Evolutionary conservation across 2,329 filamentous ascomycete species (phyloP).

Genomic region (Aspergillus texensis): DNA sequence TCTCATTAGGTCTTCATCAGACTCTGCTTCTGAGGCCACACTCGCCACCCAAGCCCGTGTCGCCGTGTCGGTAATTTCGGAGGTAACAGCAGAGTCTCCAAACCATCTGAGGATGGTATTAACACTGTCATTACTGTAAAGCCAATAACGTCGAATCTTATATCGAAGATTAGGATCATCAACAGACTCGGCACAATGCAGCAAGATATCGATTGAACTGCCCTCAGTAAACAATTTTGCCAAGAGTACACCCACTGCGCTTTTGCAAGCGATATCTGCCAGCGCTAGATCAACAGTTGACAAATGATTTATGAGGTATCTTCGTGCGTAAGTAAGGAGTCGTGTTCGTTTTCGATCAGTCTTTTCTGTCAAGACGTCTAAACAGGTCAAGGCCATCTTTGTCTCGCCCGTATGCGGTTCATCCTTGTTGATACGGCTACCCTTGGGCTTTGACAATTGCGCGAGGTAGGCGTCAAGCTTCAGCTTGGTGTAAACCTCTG

Average conservation of each 20-base stretch:
- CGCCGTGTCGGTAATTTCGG: slow-evolving; percentile 16
- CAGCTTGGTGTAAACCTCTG: slow-evolving; percentile 26
- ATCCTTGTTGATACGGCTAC: slow-evolving; percentile 23
- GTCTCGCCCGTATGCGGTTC: slow-evolving; percentile 25
- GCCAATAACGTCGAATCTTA: slow-evolving; percentile 22
- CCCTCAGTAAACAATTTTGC: slow-evolving; percentile 25
- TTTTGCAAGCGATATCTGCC: slow-evolving; percentile 25
- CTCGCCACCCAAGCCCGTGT: slow-evolving; percentile 24
- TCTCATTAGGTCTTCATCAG: slow-evolving; percentile 24
- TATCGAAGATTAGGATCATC: slow-evolving; percentile 9
- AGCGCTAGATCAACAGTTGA: slow-evolving; percentile 26
- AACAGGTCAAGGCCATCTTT: slow-evolving; percentile 20
- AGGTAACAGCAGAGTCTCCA: slow-evolving; percentile 25
- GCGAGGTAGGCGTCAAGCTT: slow-evolving; percentile 29
- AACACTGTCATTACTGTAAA: slow-evolving; percentile 17
- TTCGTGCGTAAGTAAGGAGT: slow-evolving; percentile 17
- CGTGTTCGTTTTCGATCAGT: slow-evolving; percentile 12
- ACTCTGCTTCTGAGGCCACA: slow-evolving; percentile 16
- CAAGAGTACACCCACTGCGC: slow-evolving; percentile 23
- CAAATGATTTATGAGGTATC: slow-evolving; percentile 22
- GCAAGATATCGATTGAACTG: slow-evolving; percentile 17
- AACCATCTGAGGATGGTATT: slow-evolving; percentile 25
- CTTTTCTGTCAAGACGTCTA: slow-evolving; percentile 20
- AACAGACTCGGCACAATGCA: slow-evolving; percentile 19
- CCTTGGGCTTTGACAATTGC: slow-evolving; percentile 22